Percentiles rank a stretch among this genome's conserved stretches.
phyloP scores from a whole-genome alignment of 2,329 filamentous ascomycete genomes.

The Pseudogymnoascus sp. region DNA sequence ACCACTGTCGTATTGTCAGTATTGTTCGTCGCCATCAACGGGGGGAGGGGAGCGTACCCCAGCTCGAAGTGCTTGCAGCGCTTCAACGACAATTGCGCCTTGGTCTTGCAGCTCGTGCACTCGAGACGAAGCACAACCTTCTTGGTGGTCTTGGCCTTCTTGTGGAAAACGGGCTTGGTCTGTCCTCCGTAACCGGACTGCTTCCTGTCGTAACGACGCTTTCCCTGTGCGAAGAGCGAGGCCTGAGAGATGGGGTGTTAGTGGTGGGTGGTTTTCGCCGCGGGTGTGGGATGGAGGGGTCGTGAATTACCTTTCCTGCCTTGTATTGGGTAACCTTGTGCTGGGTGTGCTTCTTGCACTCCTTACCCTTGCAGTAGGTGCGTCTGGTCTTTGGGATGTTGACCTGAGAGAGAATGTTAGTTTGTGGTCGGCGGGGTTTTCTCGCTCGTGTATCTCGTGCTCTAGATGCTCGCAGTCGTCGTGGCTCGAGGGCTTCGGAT shows the following conservation, averaged over 20 bases:
- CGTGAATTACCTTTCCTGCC: conserved; percentile 68
- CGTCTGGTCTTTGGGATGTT: conserved; percentile 97
- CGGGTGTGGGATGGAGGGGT: neutral
- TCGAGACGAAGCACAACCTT: conserved; percentile 98
- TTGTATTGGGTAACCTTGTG: conserved; percentile 97
- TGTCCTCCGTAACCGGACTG: conserved; percentile 99
- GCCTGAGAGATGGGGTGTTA: conserved; percentile 43
- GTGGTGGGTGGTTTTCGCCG: neutral
- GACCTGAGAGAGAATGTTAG: conserved; percentile 46
- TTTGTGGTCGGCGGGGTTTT: conserved; percentile 1
- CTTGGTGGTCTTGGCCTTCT: conserved; percentile 99
- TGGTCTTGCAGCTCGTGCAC: conserved; percentile 96
- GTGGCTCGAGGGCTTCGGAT: neutral
- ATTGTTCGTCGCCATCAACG: conserved; percentile 14
- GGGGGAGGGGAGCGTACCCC: conserved; percentile 58
- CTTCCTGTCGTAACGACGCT: conserved; percentile 99
- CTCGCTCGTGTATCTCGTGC: conserved; percentile 6
- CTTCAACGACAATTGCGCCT: conserved; percentile 96
- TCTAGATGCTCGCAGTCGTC: neutral
- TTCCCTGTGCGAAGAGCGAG: conserved; percentile 95
- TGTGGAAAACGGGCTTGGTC: conserved; percentile 99
- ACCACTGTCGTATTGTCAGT: conserved; percentile 62
- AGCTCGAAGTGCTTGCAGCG: conserved; percentile 99
- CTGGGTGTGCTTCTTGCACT: conserved; percentile 85
- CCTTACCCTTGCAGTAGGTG: conserved; percentile 96